Percentiles rank a stretch among this genome's conserved stretches.
phyloP scores from a whole-genome alignment of 2,329 filamentous ascomycete species.

The Phoma herbarum region DNA sequence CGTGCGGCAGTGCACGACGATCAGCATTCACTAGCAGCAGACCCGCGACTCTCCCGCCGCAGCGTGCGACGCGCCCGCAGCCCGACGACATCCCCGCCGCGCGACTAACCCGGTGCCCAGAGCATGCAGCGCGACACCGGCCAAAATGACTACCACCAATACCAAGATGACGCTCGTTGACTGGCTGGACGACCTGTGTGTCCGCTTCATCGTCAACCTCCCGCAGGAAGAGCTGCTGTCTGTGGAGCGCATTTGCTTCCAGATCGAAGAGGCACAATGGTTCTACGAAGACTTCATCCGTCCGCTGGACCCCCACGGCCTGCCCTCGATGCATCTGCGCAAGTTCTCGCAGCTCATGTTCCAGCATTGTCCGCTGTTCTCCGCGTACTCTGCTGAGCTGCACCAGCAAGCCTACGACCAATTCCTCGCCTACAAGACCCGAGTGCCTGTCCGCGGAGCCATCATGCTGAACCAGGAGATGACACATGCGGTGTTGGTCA shows the following conservation, averaged over 20 bases:
- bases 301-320: slow-evolving; percentile 78
- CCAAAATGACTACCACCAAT: slow-evolving; percentile 60
- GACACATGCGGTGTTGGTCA: slow-evolving; percentile 92
- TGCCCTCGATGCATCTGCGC: slow-evolving; percentile 86
- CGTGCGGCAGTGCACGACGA: slow-evolving; percentile 41
- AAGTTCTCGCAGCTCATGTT: slow-evolving; percentile 91
- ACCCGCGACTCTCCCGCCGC: slow-evolving; percentile 13
- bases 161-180: slow-evolving; percentile 88
- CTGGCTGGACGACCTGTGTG: slow-evolving; percentile 97
- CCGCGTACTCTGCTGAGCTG: slow-evolving; percentile 78
- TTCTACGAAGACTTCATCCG: slow-evolving; percentile 99
- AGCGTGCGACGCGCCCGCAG: slow-evolving; percentile 18
- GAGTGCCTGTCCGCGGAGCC: slow-evolving; percentile 91
- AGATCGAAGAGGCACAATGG: slow-evolving; percentile 99
- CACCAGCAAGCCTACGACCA: slow-evolving; percentile 87
- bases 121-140: slow-evolving; percentile 69
- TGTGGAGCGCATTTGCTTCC: slow-evolving; percentile 95
- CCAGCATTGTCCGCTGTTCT: slow-evolving; percentile 89
- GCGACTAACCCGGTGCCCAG: slow-evolving; percentile 29
- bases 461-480: slow-evolving; percentile 94
- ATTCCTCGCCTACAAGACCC: slow-evolving; percentile 92
- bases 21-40: slow-evolving; percentile 10
- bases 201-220: slow-evolving; percentile 97
- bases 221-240: slow-evolving; percentile 89
- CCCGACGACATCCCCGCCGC: slow-evolving; percentile 18